Evolutionary conservation across 345 rosid genomes (phyloP).

Genomic region (Citrus sp.): DNA sequence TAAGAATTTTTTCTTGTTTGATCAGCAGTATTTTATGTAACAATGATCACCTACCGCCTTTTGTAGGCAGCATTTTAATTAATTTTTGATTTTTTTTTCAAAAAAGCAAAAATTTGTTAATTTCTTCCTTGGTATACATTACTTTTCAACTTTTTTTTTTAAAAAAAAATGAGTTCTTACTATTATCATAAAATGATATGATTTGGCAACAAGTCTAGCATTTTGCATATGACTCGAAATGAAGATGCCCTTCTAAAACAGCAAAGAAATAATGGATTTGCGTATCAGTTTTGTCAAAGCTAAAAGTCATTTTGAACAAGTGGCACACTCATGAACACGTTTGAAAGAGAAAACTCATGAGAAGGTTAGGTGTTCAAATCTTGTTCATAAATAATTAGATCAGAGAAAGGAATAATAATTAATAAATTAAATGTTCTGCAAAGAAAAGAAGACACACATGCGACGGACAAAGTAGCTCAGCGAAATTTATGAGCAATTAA

Average conservation of each 20-base stretch:
- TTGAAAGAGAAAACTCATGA: background rate
- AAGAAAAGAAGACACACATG: slow-evolving; percentile 23
- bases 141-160: background rate
- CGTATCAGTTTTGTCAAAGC: background rate
- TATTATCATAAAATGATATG: background rate
- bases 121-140: background rate
- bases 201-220: background rate
- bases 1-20: background rate
- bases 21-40: background rate
- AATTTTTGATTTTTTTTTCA: too few relatives aligned
- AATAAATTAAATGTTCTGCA: background rate
- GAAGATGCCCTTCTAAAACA: background rate
- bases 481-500: slow-evolving; percentile 29
- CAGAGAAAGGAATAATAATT: background rate
- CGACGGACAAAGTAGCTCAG: slow-evolving; percentile 22
- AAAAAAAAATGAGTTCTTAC: too few relatives aligned
- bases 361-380: background rate
- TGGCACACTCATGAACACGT: background rate
- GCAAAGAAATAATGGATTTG: background rate
- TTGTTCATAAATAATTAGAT: background rate
- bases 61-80: background rate
- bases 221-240: background rate
- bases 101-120: too few relatives aligned
- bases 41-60: background rate
- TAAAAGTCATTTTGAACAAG: background rate